Conservation (phyloP, 169 alveolate species). For the Plasmodium vinckei region DNA sequence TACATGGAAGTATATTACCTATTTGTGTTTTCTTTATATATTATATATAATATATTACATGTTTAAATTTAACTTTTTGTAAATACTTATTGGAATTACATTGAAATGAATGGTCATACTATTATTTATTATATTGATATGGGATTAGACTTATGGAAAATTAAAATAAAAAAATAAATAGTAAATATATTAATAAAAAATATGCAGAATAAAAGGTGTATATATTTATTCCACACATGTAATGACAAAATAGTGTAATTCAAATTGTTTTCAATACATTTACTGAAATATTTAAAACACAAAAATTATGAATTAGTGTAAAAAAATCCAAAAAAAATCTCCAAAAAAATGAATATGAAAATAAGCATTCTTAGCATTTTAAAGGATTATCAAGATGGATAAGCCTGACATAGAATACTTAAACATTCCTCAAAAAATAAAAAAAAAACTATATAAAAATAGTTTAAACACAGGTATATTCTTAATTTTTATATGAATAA, state of each 20-base stretch:
- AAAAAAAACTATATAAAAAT: slow-evolving; percentile 25
- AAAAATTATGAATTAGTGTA: not conserved
- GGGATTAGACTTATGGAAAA: too few species aligned
- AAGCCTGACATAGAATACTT: slow-evolving; percentile 61
- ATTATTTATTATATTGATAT: too few species aligned
- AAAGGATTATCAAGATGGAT: slow-evolving; percentile 31
- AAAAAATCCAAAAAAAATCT: slow-evolving; percentile 4
- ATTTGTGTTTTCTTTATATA: too few species aligned
- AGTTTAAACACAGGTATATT: slow-evolving; percentile 48
- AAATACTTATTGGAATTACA: too few species aligned
- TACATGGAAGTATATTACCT: too few species aligned
- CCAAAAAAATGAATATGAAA: not conserved
- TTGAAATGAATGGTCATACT: too few species aligned
- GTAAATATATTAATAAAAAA: not conserved
- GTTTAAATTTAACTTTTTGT: too few species aligned
- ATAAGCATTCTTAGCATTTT: not conserved
- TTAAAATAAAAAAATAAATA: not conserved
- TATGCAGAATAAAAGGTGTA: slow-evolving; percentile 3
- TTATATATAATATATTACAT: too few species aligned
- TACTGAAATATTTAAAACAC: not conserved
- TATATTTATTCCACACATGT: not conserved
- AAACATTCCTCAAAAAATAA: slow-evolving; percentile 26
- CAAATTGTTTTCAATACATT: not conserved
- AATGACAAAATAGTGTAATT: not conserved
- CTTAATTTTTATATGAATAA: not conserved